Evolutionary conservation across 768 basidiomycete genomes (phyloP).

Genomic region (Mycena galericulata): DNA sequence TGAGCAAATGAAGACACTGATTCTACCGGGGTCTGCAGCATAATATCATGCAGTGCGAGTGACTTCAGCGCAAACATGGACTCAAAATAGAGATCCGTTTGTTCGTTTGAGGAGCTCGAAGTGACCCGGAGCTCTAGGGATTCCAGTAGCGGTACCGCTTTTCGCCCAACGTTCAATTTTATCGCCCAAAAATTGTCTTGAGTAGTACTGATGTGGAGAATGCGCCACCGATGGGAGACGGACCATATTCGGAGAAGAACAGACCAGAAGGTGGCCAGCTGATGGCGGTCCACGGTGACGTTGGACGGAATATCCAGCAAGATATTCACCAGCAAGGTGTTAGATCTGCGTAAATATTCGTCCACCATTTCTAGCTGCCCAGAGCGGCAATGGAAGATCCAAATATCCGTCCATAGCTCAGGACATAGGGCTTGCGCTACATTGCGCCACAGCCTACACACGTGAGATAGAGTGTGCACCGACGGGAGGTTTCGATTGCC

Average conservation of each 20-base stretch:
- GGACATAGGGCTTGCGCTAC: neutral
- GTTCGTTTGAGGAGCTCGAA: neutral
- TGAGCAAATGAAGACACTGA: neutral
- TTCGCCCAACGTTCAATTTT: slow-evolving; percentile 2
- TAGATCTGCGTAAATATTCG: slow-evolving; percentile 12
- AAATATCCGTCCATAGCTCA: slow-evolving; percentile 23
- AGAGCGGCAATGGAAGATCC: slow-evolving; percentile 8
- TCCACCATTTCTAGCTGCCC: neutral
- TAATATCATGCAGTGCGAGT: neutral
- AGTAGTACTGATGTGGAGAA: slow-evolving; percentile 5
- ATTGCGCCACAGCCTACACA: slow-evolving; percentile 21
- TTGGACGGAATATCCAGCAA: slow-evolving; percentile 1
- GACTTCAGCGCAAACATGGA: slow-evolving; percentile 1
- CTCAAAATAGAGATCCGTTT: neutral
- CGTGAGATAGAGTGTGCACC: slow-evolving; percentile 4
- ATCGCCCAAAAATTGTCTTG: slow-evolving; percentile 5
- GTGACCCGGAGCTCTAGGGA: neutral
- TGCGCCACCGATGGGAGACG: slow-evolving; percentile 12
- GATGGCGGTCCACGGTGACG: neutral
- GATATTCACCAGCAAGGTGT: slow-evolving; percentile 6
- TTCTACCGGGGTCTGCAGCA: neutral
- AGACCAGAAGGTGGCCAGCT: slow-evolving; percentile 1
- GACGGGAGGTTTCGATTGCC: neutral
- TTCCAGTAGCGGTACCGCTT: slow-evolving; percentile 1
- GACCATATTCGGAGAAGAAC: slow-evolving; percentile 12